Percentiles rank a stretch among this genome's conserved stretches.
Evolutionary conservation across 495 filamentous ascomycete species (phyloP).

Genomic region (Podospora didyma): DNA sequence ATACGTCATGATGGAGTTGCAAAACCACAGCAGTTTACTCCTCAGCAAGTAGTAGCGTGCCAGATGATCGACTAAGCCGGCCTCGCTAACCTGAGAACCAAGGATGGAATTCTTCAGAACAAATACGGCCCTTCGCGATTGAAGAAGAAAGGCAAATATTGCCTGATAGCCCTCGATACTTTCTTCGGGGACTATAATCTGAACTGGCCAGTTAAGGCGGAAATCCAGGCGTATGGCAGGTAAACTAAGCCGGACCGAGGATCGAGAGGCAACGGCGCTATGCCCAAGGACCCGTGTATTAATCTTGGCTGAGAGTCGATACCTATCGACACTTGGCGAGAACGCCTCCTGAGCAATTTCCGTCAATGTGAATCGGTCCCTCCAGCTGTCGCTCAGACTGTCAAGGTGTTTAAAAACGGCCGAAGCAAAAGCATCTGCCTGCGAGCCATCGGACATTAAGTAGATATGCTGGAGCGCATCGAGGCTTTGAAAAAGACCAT

Average conservation of each 20-base stretch:
- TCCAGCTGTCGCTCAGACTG: conserved; percentile 62
- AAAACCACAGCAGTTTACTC: conserved; percentile 76
- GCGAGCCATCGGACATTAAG: conserved; percentile 65
- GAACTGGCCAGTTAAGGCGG: conserved; percentile 77
- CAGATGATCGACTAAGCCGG: conserved; percentile 27
- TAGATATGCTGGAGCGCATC: conserved; percentile 68
- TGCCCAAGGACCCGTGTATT: conserved; percentile 33
- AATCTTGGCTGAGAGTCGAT: conserved; percentile 55
- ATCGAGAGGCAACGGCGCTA: conserved; percentile 33
- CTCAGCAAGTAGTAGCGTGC: conserved; percentile 58
- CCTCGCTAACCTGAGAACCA: conserved; percentile 18
- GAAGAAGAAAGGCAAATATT: conserved; percentile 71
- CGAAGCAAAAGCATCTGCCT: conserved; percentile 57
- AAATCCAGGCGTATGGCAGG: conserved; percentile 56
- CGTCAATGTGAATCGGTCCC: conserved; percentile 76
- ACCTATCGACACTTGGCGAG: conserved; percentile 49
- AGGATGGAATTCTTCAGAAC: conserved; percentile 58
- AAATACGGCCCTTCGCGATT: conserved; percentile 68
- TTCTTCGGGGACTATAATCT: conserved; percentile 66
- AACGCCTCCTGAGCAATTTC: conserved; percentile 73
- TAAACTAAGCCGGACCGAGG: conserved; percentile 46
- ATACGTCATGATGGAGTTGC: conserved; percentile 69
- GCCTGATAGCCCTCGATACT: conserved; percentile 62
- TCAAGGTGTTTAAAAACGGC: conserved; percentile 78
- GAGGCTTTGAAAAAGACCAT: conserved; percentile 61